phyloP scores from a whole-genome alignment of 345 rosid species.

The Salix exigua region DNA sequence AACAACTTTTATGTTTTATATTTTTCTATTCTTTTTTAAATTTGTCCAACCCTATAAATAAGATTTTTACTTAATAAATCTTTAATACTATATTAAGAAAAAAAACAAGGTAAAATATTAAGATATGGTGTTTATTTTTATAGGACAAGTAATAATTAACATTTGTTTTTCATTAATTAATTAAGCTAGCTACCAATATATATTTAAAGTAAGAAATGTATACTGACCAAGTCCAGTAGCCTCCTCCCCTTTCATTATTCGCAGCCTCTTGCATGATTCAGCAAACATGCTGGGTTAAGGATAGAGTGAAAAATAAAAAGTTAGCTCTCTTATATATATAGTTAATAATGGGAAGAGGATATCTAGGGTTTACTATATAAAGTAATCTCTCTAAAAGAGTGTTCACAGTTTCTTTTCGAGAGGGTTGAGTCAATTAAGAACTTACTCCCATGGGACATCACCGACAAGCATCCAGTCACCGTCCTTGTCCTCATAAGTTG shows the following conservation, averaged over 20 bases:
- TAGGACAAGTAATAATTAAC: no score
- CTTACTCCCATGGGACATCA: slow-evolving; percentile 95
- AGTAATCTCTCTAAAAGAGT: background rate
- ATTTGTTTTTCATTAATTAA: no score
- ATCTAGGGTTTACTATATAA: background rate
- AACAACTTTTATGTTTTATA: no score
- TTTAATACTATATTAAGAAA: no score
- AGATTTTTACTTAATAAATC: no score
- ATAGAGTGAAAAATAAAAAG: background rate
- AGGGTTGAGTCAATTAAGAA: background rate
- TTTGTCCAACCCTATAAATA: no score
- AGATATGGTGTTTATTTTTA: no score
- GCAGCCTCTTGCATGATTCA: slow-evolving; percentile 82
- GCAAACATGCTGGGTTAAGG: slow-evolving; percentile 68
- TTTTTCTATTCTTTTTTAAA: no score
- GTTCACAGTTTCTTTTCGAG: background rate
- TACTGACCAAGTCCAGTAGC: slow-evolving; percentile 70
- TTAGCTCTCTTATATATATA: background rate
- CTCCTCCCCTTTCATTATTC: slow-evolving; percentile 81
- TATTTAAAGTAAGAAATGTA: no score
- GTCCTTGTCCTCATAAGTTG: slow-evolving; percentile 91
- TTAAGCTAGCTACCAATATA: no score
- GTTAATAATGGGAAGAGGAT: background rate
- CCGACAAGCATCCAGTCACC: slow-evolving; percentile 98
- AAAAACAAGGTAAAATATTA: no score